Percentiles rank a stretch among this genome's conserved stretches.
Conservation (phyloP, 2,329 filamentous ascomycete genomes). For the Myriosclerotinia scirpicola region DNA sequence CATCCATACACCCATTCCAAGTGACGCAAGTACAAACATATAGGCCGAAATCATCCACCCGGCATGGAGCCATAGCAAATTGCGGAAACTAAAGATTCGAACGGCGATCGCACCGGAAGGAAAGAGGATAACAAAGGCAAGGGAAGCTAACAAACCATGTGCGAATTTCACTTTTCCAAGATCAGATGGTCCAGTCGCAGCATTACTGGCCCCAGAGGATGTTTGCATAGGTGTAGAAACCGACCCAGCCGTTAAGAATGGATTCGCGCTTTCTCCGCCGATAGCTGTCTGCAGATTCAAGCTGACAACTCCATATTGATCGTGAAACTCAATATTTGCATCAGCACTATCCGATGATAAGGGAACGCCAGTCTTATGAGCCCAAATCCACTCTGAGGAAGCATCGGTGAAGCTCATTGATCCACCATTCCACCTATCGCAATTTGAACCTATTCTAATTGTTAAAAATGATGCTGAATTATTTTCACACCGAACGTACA, state of each 20-base stretch:
- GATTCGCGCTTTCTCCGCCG: constrained; percentile 45
- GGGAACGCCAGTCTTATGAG: constrained; percentile 47
- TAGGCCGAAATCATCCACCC: constrained; percentile 56
- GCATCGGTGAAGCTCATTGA: constrained; percentile 49
- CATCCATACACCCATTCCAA: constrained; percentile 56
- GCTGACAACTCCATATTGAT: constrained; percentile 44
- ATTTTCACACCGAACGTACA: constrained; percentile 43
- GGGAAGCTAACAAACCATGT: constrained; percentile 59
- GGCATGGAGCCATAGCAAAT: constrained; percentile 50
- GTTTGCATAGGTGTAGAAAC: constrained; percentile 5
- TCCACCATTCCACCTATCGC: constrained; percentile 53
- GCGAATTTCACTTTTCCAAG: constrained; percentile 35
- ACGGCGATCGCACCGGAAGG: constrained; percentile 62
- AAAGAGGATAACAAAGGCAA: constrained; percentile 59
- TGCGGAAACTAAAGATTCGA: constrained; percentile 54
- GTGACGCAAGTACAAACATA: constrained; percentile 57
- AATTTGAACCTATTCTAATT: constrained; percentile 47
- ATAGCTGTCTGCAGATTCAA: constrained; percentile 51
- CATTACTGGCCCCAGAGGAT: constrained; percentile 10
- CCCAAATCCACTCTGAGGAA: constrained; percentile 53
- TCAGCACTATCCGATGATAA: constrained; percentile 49
- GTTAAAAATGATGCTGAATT: constrained; percentile 19
- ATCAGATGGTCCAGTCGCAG: neutral
- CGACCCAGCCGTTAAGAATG: constrained; percentile 28
- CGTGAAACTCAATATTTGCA: constrained; percentile 49